Percentiles rank a stretch among this genome's conserved stretches.
Evolutionary conservation across 192 early-diverging fungal genomes (phyloP).

Genomic region (Coemansia sp.): DNA sequence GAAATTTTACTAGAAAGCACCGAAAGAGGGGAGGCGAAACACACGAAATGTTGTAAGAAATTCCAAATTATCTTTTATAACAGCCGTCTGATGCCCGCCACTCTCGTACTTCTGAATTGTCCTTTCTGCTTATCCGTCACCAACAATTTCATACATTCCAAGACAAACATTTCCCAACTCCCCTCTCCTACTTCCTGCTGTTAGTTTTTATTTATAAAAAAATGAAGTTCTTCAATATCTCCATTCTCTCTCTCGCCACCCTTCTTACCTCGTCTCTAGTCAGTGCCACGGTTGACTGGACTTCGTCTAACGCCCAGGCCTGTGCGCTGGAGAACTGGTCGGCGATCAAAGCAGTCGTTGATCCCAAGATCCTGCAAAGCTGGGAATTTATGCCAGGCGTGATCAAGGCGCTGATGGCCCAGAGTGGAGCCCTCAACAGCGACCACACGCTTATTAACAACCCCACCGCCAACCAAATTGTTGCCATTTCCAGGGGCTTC

Average conservation of each 20-base stretch:
- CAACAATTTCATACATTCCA: no score
- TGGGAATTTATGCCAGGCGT: constrained; percentile 27
- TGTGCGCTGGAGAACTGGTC: constrained; percentile 31
- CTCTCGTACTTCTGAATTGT: no score
- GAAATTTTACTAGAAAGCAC: no score
- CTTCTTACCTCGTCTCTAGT: constrained; percentile 6
- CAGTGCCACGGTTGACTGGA: constrained; percentile 29
- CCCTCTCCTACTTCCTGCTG: no score
- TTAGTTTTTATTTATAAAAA: background rate
- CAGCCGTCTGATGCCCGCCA: no score
- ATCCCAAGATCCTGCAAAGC: constrained; percentile 7
- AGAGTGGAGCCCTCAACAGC: constrained; percentile 11
- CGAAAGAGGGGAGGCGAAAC: no score
- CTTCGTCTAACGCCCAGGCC: constrained; percentile 8
- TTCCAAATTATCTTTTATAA: no score
- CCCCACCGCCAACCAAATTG: constrained; percentile 19
- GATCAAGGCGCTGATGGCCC: constrained; percentile 16
- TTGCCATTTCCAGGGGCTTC: constrained; percentile 8
- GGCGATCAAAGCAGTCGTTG: constrained; percentile 27
- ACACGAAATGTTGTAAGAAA: no score
- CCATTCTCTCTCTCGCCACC: constrained; percentile 19
- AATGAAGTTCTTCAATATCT: constrained; percentile 34
- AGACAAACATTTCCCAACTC: no score
- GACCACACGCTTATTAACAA: constrained; percentile 21
- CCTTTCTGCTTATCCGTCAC: no score